A percentile compares a stretch with the other conserved stretches of the same genome.
These are phyloP conservation scores for Pythium myriotylum DNA, from an alignment of 352 stramenopile genomes.

Conservation along the genomic window DNA sequence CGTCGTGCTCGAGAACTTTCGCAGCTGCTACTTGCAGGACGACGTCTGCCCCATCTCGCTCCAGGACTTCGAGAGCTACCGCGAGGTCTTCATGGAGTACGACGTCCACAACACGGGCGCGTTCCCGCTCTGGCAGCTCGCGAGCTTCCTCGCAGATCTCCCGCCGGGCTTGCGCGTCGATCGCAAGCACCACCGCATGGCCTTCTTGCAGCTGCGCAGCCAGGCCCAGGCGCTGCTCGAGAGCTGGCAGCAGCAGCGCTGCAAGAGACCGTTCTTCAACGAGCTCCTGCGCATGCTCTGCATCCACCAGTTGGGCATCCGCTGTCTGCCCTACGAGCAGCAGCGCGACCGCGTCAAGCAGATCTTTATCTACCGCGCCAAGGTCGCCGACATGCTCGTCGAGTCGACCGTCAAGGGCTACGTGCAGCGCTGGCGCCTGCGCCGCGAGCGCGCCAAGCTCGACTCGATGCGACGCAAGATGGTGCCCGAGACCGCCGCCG, in stretches of 20 bases:
- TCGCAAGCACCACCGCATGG: conserved; percentile 39
- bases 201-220: conserved; percentile 70
- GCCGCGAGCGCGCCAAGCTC: conserved; percentile 23
- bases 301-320: conserved; percentile 83
- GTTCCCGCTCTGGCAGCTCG: conserved; percentile 72
- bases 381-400: conserved; percentile 77
- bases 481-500: conserved; percentile 23
- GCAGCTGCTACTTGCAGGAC: conserved; percentile 75
- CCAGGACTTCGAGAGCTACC: conserved; percentile 77
- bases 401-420: conserved; percentile 68
- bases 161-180: conserved; percentile 56
- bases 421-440: conserved; percentile 58
- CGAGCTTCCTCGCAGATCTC: conserved; percentile 56
- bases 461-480: conserved; percentile 24
- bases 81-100: conserved; percentile 68
- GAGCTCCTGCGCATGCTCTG: conserved; percentile 73
- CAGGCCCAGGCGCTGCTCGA: conserved; percentile 65
- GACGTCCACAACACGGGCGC: conserved; percentile 53
- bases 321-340: conserved; percentile 77
- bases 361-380: conserved; percentile 82
- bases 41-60: conserved; percentile 76
- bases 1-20: conserved; percentile 84
- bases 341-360: conserved; percentile 82
- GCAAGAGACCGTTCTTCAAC: conserved; percentile 73
- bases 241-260: conserved; percentile 24